A percentile compares a stretch with the other conserved stretches of the same genome.
Conservation (phyloP, 129 eudicot species). For the carrot (Daucus carota) region DNA sequence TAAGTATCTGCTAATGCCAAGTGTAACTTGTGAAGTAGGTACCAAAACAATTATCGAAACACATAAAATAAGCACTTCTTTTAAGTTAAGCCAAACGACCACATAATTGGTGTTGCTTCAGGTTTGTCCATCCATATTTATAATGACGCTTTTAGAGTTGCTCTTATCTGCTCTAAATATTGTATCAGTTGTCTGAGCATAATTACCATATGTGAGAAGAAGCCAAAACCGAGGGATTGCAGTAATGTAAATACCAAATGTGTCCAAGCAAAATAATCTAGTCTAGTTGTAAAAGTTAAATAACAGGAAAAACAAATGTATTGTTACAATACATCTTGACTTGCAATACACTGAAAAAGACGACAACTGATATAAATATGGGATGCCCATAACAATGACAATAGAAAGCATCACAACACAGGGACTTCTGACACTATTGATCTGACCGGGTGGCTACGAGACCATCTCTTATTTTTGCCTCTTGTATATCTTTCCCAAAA, state of each 20-base stretch:
- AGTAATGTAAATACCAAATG: neutral
- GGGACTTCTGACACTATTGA: conserved; percentile 17
- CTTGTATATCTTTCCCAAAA: conserved; percentile 83
- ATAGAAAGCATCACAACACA: conserved; percentile 13
- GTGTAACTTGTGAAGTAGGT: too few relatives aligned
- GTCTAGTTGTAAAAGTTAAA: neutral
- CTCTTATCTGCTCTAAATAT: too few relatives aligned
- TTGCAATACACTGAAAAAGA: neutral
- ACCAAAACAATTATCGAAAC: too few relatives aligned
- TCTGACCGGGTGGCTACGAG: neutral
- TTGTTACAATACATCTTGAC: neutral
- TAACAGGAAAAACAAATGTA: neutral
- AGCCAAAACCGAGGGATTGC: neutral
- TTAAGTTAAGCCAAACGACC: too few relatives aligned
- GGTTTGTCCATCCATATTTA: too few relatives aligned
- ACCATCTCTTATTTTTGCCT: conserved; percentile 50
- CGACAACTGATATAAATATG: conserved; percentile 6
- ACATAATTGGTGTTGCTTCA: too few relatives aligned
- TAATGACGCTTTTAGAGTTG: too few relatives aligned
- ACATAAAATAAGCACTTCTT: too few relatives aligned
- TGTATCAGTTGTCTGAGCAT: too few relatives aligned
- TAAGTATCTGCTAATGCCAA: too few relatives aligned
- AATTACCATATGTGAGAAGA: too few relatives aligned
- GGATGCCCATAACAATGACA: neutral
- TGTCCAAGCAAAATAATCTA: neutral